These are phyloP conservation scores for Neonectria magnoliae DNA, from an alignment of 2,329 filamentous ascomycete genomes.

Conservation along the genomic window DNA sequence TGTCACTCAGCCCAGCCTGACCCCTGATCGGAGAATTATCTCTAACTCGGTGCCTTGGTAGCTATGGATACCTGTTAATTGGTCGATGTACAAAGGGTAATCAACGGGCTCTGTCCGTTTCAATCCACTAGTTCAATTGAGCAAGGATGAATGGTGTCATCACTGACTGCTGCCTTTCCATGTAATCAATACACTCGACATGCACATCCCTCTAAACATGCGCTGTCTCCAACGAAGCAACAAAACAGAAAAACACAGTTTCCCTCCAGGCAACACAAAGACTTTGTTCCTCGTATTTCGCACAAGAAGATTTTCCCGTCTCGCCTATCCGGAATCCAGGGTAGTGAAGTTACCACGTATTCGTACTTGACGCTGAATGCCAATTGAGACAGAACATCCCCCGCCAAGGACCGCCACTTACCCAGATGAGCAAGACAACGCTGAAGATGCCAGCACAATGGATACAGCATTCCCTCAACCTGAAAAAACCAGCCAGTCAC, in stretches of 20 bases:
- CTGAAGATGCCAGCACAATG: slow-evolving; percentile 9
- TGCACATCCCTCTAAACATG: not conserved
- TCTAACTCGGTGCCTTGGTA: too few species aligned
- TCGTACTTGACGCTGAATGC: not conserved
- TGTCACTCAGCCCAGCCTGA: not conserved
- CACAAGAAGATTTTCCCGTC: not conserved
- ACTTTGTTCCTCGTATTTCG: not conserved
- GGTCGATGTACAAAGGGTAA: not conserved
- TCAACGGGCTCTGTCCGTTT: not conserved
- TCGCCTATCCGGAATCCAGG: not conserved
- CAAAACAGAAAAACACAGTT: not conserved
- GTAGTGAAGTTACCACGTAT: not conserved
- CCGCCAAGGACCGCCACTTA: not conserved
- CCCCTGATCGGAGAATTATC: not conserved
- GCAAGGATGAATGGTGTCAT: not conserved
- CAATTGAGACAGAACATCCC: slow-evolving; percentile 6
- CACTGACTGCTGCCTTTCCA: too few species aligned
- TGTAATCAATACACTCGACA: too few species aligned
- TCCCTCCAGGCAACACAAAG: not conserved
- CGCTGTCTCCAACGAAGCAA: not conserved
- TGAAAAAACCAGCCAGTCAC: slow-evolving; percentile 7
- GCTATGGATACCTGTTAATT: not conserved
- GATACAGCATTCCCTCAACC: not conserved
- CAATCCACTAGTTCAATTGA: not conserved
- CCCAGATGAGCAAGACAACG: not conserved